Percentiles rank a stretch among this genome's conserved stretches.
These are phyloP conservation scores for Ramaria rubella DNA, from an alignment of 768 basidiomycete genomes.

Conservation along the genomic window DNA sequence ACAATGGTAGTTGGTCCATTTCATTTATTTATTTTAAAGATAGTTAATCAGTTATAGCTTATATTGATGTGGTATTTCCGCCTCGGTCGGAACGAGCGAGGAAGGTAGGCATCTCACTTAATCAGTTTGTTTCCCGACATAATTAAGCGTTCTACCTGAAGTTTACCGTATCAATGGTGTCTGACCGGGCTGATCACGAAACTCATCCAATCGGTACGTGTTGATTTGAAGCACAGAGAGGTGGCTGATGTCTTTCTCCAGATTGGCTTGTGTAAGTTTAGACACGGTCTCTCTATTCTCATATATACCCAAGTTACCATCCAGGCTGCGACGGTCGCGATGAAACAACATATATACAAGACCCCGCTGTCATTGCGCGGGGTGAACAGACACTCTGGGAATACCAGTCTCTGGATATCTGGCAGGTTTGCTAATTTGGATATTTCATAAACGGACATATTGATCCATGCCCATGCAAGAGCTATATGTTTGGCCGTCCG, in stretches of 20 bases:
- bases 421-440: background rate
- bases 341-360: background rate
- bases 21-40: background rate
- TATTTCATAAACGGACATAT: too few species aligned
- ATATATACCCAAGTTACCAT: background rate
- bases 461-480: background rate
- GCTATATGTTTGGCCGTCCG: slow-evolving; percentile 10
- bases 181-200: too few species aligned
- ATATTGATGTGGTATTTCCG: slow-evolving; percentile 13
- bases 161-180: slow-evolving; percentile 7
- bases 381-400: slow-evolving; percentile 9
- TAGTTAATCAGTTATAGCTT: background rate
- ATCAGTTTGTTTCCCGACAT: background rate
- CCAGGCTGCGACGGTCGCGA: slow-evolving; percentile 2
- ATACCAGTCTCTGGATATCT: slow-evolving; percentile 3
- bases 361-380: background rate
- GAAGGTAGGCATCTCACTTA: background rate
- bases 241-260: background rate
- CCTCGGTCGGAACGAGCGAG: background rate
- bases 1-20: background rate
- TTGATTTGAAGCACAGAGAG: too few species aligned
- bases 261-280: background rate
- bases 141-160: background rate
- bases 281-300: background rate
- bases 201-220: too few species aligned